Conservation (phyloP, 2,329 filamentous ascomycete genomes). For the Alternaria sp. region DNA sequence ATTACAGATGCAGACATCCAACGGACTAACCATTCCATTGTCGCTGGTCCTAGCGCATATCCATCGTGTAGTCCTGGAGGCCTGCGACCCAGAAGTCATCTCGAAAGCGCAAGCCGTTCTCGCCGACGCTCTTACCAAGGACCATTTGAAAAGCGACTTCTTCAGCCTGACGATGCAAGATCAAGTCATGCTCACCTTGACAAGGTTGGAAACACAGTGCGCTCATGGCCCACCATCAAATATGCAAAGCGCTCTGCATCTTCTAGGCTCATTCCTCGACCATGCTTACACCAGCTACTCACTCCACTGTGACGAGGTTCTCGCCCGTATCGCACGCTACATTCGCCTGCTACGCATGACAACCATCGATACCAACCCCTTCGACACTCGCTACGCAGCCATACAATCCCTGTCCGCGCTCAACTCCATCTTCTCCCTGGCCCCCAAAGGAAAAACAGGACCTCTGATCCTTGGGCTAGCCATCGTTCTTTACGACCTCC, state of each 20-base stretch:
- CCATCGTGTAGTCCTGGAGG: slow-evolving; percentile 22
- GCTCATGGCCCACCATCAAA: slow-evolving; percentile 37
- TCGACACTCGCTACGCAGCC: slow-evolving; percentile 69
- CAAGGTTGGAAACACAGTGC: slow-evolving; percentile 36
- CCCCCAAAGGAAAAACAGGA: slow-evolving; percentile 10
- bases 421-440: slow-evolving; percentile 27
- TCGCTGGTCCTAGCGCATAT: slow-evolving; percentile 29
- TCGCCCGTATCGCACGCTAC: slow-evolving; percentile 28
- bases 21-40: slow-evolving; percentile 19
- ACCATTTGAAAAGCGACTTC: slow-evolving; percentile 12
- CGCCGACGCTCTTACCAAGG: slow-evolving; percentile 23
- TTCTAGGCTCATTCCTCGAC: slow-evolving; percentile 44
- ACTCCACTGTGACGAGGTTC: slow-evolving; percentile 1
- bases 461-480: slow-evolving; percentile 30
- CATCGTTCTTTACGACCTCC: slow-evolving; percentile 55
- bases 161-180: slow-evolving; percentile 21
- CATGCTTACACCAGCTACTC: slow-evolving; percentile 21
- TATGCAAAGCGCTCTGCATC: slow-evolving; percentile 38
- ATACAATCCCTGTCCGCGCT: slow-evolving; percentile 61
- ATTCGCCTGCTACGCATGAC: slow-evolving; percentile 39
- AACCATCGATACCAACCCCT: slow-evolving; percentile 54
- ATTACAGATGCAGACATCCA: slow-evolving; percentile 11
- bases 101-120: slow-evolving; percentile 39
- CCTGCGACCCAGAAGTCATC: slow-evolving; percentile 35
- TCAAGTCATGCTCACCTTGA: slow-evolving; percentile 23